Conservation (phyloP, 1,284 basidiomycete genomes). For the Sanghuangporus weigelae region DNA sequence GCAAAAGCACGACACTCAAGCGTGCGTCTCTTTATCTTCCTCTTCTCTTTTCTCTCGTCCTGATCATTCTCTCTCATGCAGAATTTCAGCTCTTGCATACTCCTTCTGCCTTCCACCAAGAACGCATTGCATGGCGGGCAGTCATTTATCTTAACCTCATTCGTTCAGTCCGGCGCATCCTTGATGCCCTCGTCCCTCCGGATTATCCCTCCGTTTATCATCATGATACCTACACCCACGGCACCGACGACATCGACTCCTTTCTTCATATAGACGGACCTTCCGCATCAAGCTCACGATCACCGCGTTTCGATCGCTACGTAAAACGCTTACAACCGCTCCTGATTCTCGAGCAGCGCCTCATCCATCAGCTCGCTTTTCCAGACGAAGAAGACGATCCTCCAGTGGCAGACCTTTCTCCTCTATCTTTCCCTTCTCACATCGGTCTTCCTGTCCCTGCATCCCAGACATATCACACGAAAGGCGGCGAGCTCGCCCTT, state of each 20-base stretch:
- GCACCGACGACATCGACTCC: slow-evolving; percentile 9
- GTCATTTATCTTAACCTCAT: slow-evolving; percentile 83
- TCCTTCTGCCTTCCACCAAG: slow-evolving; percentile 65
- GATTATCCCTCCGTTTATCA: not conserved
- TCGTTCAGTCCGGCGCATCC: slow-evolving; percentile 69
- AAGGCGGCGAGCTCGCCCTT: slow-evolving; percentile 46
- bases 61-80: slow-evolving; percentile 24
- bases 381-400: slow-evolving; percentile 49
- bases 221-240: not conserved
- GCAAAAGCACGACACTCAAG: slow-evolving; percentile 78
- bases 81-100: slow-evolving; percentile 78
- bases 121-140: slow-evolving; percentile 76
- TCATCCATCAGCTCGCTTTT: slow-evolving; percentile 58
- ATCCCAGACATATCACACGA: not conserved
- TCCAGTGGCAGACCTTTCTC: slow-evolving; percentile 38
- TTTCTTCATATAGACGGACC: slow-evolving; percentile 6
- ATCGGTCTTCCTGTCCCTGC: slow-evolving; percentile 15
- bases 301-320: slow-evolving; percentile 47
- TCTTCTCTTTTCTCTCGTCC: not conserved
- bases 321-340: slow-evolving; percentile 57
- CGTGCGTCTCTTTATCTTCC: slow-evolving; percentile 46
- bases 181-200: slow-evolving; percentile 63
- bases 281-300: slow-evolving; percentile 1
- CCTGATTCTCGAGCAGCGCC: slow-evolving; percentile 56
- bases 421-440: slow-evolving; percentile 8